Base-by-base conservation (phyloP, 192 early-diverging fungal species). In the Coemansia sp. region DNA sequence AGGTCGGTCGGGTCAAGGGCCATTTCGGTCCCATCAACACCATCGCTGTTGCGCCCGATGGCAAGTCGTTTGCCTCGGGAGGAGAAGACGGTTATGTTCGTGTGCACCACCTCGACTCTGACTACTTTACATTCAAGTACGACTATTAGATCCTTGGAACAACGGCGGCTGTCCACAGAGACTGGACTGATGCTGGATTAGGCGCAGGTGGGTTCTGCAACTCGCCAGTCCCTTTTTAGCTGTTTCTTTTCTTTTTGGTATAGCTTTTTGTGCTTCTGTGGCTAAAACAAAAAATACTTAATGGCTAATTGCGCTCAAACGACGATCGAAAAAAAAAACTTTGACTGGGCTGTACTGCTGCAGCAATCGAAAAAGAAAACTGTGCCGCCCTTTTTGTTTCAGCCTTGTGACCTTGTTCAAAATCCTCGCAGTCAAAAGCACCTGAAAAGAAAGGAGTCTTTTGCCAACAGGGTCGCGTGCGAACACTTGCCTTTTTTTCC, bases 11-110 rank as follows among this genome's bases (percentile, higher is more conserved):
- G 71, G 93, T 96, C 45, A 94, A 93, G 87, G 98, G 98, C 32
- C 98, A 99, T 74, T 99, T 99, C 81, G 98, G 98, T 72, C 98
- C 98, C 45, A 98, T 99, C 84, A 99, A 99, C 85, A 99, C 96
- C 15, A 87, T 99, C 61, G 96, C 98, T 5, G 93, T 98, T 64
- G 95, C 97, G 79, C 96, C 96, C 15, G 91, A 93, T 76, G 96
- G 98, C 57, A 93, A 87, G 73, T 89, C 91, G 73, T 98, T 95
- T 86, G 92, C 98, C 51, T 91, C 88, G 57, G 98, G 98, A 78
- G 94, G 96, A 74, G 98, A 99, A 81, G 98, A 99, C 82, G 98
- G 98, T 81, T 98, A 94, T 72, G 91, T 99, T 48, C 90, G 98
- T 65, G 86, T 99, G 59, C 98, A 99, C 83, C 90, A 94, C 78